Percentiles rank a stretch among this genome's conserved stretches.
Conservation (phyloP, 2,329 filamentous ascomycete species). For the Nigrospora oryzae region DNA sequence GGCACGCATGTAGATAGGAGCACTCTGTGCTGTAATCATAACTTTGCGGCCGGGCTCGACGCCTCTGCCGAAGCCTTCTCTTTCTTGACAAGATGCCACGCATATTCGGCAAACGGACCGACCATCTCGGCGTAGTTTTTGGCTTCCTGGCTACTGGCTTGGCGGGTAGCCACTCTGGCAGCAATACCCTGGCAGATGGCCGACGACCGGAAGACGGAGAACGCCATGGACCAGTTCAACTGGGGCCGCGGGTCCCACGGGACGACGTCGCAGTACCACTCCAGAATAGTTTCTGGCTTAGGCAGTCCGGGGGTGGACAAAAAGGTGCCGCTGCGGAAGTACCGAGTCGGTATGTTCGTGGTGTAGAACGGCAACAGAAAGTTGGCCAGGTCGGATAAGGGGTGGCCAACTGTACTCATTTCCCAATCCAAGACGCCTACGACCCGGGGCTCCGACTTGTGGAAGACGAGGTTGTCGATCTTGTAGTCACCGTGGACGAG, state of each 20-base stretch:
- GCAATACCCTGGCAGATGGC: constrained; percentile 82
- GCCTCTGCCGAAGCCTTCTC: too few species aligned
- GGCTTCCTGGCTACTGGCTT: constrained; percentile 83
- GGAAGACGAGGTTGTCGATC: constrained; percentile 84
- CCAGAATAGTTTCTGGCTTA: constrained; percentile 40
- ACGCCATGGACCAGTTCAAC: constrained; percentile 52
- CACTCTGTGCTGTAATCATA: too few species aligned
- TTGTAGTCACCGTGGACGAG: constrained; percentile 96
- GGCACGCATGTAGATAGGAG: too few species aligned
- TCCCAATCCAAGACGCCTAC: constrained; percentile 95
- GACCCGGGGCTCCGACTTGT: constrained; percentile 66
- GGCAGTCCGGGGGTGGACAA: constrained; percentile 50
- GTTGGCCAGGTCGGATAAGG: constrained; percentile 83
- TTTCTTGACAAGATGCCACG: constrained; percentile 59
- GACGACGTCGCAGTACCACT: constrained; percentile 59
- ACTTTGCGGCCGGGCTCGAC: too few species aligned
- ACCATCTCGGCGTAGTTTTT: constrained; percentile 61
- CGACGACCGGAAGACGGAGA: constrained; percentile 51
- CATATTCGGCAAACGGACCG: constrained; percentile 65
- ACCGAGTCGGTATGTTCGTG: constrained; percentile 8
- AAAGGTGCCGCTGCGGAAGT: constrained; percentile 38
- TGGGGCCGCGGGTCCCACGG: constrained; percentile 57
- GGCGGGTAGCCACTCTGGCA: constrained; percentile 72
- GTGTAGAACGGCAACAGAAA: constrained; percentile 48
- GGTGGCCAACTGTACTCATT: constrained; percentile 97